These are phyloP conservation scores for Saccharomyces pastorianus DNA, from an alignment of 1,139 yeast species.

Conservation along the genomic window DNA sequence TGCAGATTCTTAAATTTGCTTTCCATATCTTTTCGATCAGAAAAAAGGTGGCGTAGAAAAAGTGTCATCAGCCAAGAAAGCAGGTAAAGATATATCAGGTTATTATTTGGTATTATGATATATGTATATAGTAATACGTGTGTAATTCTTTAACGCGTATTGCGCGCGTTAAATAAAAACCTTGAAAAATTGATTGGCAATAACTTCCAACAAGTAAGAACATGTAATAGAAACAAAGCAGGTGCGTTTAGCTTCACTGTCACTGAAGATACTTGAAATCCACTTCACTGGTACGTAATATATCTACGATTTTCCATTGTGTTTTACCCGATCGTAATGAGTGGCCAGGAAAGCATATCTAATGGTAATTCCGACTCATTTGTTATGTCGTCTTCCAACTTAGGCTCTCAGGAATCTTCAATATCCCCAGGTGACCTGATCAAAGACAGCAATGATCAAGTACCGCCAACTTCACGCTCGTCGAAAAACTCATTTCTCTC, in stretches of 20 bases:
- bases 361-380: slow-evolving; percentile 1
- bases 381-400: background rate
- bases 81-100: too few species aligned
- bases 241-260: background rate
- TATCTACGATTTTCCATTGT: too few species aligned
- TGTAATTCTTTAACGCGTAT: background rate
- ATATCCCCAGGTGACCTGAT: background rate
- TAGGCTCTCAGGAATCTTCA: background rate
- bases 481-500: background rate
- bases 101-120: background rate
- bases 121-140: background rate
- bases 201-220: background rate
- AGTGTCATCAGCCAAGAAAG: too few species aligned
- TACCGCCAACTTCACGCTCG: background rate
- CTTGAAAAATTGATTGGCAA: background rate
- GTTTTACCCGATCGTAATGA: background rate
- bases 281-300: background rate
- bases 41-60: too few species aligned
- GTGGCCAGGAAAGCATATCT: background rate
- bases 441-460: background rate
- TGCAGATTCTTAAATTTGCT: too few species aligned
- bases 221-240: too few species aligned
- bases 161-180: background rate
- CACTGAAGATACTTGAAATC: background rate
- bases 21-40: too few species aligned